Evolutionary conservation across 1,284 basidiomycete genomes (phyloP), one percentile per base, ranked within the genome.

Genomic region (Malassezia cuniculi): DNA sequence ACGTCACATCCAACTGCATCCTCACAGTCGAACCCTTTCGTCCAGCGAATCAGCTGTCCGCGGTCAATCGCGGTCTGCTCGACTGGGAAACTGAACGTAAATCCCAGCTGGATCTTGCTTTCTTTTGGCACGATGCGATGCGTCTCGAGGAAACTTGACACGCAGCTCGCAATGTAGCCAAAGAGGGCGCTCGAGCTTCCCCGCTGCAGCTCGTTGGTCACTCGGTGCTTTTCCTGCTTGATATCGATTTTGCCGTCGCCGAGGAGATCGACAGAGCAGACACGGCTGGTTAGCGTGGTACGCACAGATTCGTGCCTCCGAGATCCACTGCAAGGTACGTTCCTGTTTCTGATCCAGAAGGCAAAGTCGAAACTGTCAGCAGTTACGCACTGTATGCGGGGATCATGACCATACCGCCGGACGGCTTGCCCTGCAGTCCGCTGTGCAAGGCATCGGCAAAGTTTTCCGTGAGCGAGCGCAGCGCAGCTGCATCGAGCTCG

Each of bases 161-260:
- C 87, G 6, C 84, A 89, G 55, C 86, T 82, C 20, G 93, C 93
- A 54, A 97, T 82, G 71, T 93, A 97, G 70, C 93, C 54, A 28
- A 63, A 60, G 9, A 63, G 50, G 37, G 55, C 45, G 14, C 31
- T 27, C 4, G 36, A 47, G 9, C 55, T 56, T 1, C 60, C 60
- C n/a, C 38, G 49, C 50, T 63, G 60, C 42, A 60, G 57, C 38
- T 38, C 40, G 31, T 63, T 56, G 16, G 58, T 71, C 39, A 63
- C 57, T 31, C 53, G 54, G 54, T 59, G 60, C 41, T 63, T 63
- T 36, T 60, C 50, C 47, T 63, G 60, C 57, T 81, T 79, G 47
- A 95, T 75, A 27, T 75, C 74, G 69, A 95, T 95, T 9, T 80
- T 80, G 59, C 85, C 78, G 67, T 90, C 74, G 15, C 93, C 90